Conservation (phyloP, 805 yeast genomes). For the Candida mattraensis region DNA sequence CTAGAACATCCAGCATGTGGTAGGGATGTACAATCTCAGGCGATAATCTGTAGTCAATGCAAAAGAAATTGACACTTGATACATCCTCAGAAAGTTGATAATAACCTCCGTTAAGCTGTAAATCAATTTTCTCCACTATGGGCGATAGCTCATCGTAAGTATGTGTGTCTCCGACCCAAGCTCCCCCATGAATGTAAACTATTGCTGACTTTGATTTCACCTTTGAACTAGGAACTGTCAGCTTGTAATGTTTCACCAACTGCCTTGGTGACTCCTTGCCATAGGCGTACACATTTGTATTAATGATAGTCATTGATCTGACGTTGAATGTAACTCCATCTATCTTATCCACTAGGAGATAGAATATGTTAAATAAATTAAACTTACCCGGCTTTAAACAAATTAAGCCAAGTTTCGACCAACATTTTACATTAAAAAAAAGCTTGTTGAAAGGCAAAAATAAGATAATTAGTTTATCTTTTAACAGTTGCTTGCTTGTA, state of each 20-base stretch:
- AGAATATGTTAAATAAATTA: too few species aligned
- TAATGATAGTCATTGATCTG: slow-evolving; percentile 7
- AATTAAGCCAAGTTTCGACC: too few species aligned
- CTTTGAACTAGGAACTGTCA: slow-evolving; percentile 6
- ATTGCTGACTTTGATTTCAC: slow-evolving; percentile 11
- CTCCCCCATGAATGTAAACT: slow-evolving; percentile 83
- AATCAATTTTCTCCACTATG: slow-evolving; percentile 27
- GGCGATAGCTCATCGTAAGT: slow-evolving; percentile 55
- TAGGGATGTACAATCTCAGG: slow-evolving; percentile 62
- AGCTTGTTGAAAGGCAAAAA: too few species aligned
- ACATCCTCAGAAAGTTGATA: neutral
- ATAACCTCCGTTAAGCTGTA: slow-evolving; percentile 13
- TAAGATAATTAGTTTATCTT: too few species aligned
- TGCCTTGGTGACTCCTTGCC: slow-evolving; percentile 18
- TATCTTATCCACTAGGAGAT: neutral
- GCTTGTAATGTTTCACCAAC: slow-evolving; percentile 16
- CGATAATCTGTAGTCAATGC: slow-evolving; percentile 65
- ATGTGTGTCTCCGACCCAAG: slow-evolving; percentile 74
- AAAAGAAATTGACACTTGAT: slow-evolving; percentile 28
- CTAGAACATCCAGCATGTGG: slow-evolving; percentile 56
- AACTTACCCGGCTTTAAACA: too few species aligned
- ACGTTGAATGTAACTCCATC: neutral
- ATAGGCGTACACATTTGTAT: slow-evolving; percentile 8
- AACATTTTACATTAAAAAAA: too few species aligned
- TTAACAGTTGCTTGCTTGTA: too few species aligned